These are phyloP conservation scores for Tilletia horrida DNA, from an alignment of 1,284 basidiomycete species.

Conservation along the genomic window DNA sequence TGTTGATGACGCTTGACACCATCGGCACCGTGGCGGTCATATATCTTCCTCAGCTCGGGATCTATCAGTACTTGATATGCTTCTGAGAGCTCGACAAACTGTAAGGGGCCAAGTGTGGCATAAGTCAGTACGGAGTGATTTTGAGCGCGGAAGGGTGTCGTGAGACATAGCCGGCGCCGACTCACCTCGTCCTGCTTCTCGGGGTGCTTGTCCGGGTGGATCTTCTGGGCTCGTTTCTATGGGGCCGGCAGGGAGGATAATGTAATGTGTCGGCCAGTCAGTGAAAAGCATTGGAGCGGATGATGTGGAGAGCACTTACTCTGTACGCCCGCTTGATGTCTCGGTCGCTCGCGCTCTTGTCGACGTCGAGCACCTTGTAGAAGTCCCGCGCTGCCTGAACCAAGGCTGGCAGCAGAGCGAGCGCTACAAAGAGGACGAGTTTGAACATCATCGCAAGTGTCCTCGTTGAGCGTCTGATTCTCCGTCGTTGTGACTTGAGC, in stretches of 20 bases:
- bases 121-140: neutral
- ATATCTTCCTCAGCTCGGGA: slow-evolving; percentile 44
- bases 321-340: slow-evolving; percentile 54
- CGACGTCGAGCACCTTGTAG: slow-evolving; percentile 50
- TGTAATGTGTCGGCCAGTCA: neutral
- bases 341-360: slow-evolving; percentile 40
- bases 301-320: slow-evolving; percentile 8
- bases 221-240: slow-evolving; percentile 45
- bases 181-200: slow-evolving; percentile 45
- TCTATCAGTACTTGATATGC: slow-evolving; percentile 52
- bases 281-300: neutral
- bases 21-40: slow-evolving; percentile 49
- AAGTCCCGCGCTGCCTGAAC: slow-evolving; percentile 43
- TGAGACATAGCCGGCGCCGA: neutral
- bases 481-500: neutral
- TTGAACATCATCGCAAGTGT: neutral
- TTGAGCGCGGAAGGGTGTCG: neutral
- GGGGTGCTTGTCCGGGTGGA: slow-evolving; percentile 54
- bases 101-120: neutral
- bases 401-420: slow-evolving; percentile 25
- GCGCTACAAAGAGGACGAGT: slow-evolving; percentile 10
- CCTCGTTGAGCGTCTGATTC: neutral
- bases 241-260: neutral
- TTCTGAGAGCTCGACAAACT: slow-evolving; percentile 57
- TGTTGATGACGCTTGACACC: slow-evolving; percentile 52